Conservation (phyloP, 202 grass and related monocot genomes). For the Hordeum pubiflorum region DNA sequence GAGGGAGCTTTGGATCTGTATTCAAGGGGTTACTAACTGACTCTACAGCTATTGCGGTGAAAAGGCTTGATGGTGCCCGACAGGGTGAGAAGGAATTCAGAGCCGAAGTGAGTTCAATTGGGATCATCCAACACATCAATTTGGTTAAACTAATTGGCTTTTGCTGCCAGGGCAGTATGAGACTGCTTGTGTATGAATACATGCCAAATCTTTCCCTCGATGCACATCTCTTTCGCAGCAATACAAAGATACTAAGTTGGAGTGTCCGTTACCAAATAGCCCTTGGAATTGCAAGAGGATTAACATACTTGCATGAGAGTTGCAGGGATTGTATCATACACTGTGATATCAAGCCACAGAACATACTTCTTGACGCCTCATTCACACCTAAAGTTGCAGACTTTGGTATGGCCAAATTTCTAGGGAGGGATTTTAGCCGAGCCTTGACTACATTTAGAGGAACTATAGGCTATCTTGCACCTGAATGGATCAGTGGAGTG, state of each 20-base stretch:
- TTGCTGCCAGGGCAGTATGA: conserved; percentile 19
- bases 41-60: conserved; percentile 2
- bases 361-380: conserved; percentile 17
- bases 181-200: conserved; percentile 25
- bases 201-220: conserved; percentile 24
- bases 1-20: conserved; percentile 22
- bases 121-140: conserved; percentile 28
- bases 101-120: conserved; percentile 26
- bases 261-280: conserved; percentile 20
- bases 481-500: conserved; percentile 19
- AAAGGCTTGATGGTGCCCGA: conserved; percentile 7
- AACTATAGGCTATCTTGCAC: conserved; percentile 15
- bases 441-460: conserved; percentile 17
- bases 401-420: conserved; percentile 12
- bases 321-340: conserved; percentile 21
- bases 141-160: conserved; percentile 24
- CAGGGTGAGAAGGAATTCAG: conserved; percentile 26
- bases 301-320: conserved; percentile 18
- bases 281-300: conserved; percentile 19
- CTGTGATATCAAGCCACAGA: conserved; percentile 27
- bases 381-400: conserved; percentile 7
- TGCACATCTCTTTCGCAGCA: conserved; percentile 2
- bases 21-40: conserved; percentile 12
- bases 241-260: background rate
- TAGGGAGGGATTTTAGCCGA: conserved; percentile 9